Percentiles rank a stretch among this genome's conserved stretches.
Conservation (phyloP, 805 yeast genomes). For the Yarrowia keelungensis region DNA sequence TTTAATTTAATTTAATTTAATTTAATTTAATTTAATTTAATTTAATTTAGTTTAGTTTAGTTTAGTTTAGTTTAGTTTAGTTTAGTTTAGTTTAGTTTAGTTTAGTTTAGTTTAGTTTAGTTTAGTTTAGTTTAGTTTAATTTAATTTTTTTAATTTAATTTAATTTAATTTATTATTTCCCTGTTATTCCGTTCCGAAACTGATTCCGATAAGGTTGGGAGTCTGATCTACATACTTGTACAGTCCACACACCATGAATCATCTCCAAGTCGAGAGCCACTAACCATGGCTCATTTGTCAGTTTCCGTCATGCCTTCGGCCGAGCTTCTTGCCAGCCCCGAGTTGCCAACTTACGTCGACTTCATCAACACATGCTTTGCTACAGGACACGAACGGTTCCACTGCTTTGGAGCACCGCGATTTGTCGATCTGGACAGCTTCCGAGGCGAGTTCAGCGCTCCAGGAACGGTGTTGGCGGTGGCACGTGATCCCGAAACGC, state of each 20-base stretch:
- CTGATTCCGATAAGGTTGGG: neutral
- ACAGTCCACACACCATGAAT: no score
- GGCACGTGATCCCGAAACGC: neutral
- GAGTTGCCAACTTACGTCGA: neutral
- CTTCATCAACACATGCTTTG: constrained; percentile 7
- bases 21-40: no score
- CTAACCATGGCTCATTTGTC: neutral
- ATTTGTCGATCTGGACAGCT: constrained; percentile 1
- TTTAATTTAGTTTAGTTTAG: no score
- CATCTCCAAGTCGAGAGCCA: no score
- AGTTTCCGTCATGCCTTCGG: neutral
- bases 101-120: no score
- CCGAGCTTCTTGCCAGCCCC: neutral
- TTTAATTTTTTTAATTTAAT: no score
- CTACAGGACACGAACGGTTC: neutral
- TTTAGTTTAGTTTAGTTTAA: no score
- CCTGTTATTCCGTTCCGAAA: neutral
- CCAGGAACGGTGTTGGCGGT: neutral
- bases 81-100: no score
- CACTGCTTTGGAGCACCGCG: constrained; percentile 8
- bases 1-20: no score
- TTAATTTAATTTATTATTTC: no score
- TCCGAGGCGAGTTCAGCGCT: neutral
- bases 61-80: no score
- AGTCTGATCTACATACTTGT: no score